phyloP scores from a whole-genome alignment of 2,329 filamentous ascomycete species.

The Colletotrichum tropicale region DNA sequence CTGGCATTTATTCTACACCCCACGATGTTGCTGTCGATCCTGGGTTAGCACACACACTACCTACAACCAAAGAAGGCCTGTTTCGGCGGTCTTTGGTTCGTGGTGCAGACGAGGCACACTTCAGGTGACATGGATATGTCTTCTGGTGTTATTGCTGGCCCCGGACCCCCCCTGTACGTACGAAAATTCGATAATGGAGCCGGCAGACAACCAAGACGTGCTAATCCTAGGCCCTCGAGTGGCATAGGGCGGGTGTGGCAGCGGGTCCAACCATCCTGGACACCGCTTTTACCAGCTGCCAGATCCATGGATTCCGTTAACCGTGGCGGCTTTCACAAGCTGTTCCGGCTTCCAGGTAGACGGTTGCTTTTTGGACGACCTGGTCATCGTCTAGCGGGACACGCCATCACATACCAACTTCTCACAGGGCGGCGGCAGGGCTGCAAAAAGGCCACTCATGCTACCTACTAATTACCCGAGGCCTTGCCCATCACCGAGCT shows the following conservation, averaged over 20 bases:
- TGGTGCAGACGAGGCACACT: slow-evolving; percentile 9
- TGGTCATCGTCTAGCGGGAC: slow-evolving; percentile 2
- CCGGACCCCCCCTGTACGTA: slow-evolving; percentile 7
- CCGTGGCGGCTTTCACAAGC: neutral
- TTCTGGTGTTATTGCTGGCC: slow-evolving; percentile 11
- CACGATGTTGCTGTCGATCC: slow-evolving; percentile 39
- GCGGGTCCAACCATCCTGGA: slow-evolving; percentile 14
- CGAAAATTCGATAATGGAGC: slow-evolving; percentile 13
- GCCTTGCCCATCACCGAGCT: neutral
- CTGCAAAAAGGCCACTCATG: neutral
- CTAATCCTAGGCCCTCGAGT: slow-evolving; percentile 13
- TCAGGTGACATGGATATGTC: slow-evolving; percentile 20
- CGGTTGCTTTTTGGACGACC: slow-evolving; percentile 8
- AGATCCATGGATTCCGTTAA: slow-evolving; percentile 11
- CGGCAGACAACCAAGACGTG: slow-evolving; percentile 15
- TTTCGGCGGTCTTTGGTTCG: slow-evolving; percentile 12
- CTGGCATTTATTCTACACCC: slow-evolving; percentile 30
- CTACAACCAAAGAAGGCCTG: neutral
- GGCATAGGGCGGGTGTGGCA: slow-evolving; percentile 15
- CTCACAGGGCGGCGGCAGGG: neutral
- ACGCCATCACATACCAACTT: neutral
- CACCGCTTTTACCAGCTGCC: slow-evolving; percentile 20
- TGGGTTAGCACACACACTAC: slow-evolving; percentile 20
- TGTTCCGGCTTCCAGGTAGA: slow-evolving; percentile 18
- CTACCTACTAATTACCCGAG: neutral